Base-by-base conservation (phyloP, 179 eudicot genomes). In the Heliamphora pulchella region DNA sequence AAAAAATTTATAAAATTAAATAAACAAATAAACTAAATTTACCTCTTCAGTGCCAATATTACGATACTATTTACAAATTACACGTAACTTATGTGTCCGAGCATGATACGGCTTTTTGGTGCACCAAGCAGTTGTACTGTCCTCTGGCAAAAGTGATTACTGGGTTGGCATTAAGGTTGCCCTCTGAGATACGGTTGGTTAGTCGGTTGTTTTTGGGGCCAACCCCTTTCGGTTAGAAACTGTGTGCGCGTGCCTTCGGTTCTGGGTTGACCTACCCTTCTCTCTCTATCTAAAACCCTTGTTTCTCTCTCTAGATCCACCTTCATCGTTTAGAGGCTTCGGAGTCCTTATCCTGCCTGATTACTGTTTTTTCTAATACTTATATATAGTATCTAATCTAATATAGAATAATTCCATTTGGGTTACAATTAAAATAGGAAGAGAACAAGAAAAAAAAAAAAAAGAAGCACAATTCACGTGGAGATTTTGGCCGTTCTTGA, bases 231-330 rank as follows among this genome's bases (percentile, higher is more conserved):
- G 8, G 80, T 64, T 77, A 48, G 9, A 77, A 66, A 66, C 80
- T 66, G 80, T 31, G 61, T 65, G 72, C 72, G 59, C 61, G 72
- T 64, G 55, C 74, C 50, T 22, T 78, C 43, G 9, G 61, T 77
- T 66, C 71, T 39, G 44, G 59, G 71, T 48, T 46, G 55, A 50
- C 62, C 72, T n/a, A 17, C 18, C 54, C 20, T 46, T 8, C 48
- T 13, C 55, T 5, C 31, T 50, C 62, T 63, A 70, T 22, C 72
- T 50, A 4, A 51, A 73, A 15, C 55, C 75, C 79, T 41, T 18
- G 17, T 65, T 66, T 75, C 79, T 67, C 80, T 81, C 83, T 81
- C 83, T 55, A 55, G 83, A 81, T 81, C 83, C 83, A 81, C 41
- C 75, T 81, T 81, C 80, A 59, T 81, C 83, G 70, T 70, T 70